Conservation (phyloP, 1,284 basidiomycete genomes). For the Austroboletus rostrupii region DNA sequence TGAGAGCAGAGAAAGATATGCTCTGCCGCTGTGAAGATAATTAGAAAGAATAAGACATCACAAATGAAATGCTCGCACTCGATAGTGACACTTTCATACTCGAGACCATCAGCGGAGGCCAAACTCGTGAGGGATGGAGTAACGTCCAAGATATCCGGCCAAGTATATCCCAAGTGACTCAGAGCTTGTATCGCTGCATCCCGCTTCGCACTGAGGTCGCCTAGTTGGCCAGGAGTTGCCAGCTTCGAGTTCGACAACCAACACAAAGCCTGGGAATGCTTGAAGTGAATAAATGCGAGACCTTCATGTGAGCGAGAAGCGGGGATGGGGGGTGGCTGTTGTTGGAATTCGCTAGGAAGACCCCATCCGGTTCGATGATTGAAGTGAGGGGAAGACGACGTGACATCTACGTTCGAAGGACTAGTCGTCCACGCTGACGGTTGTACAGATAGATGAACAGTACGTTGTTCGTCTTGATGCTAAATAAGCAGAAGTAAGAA, state of each 20-base stretch:
- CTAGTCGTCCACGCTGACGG: slow-evolving; percentile 65
- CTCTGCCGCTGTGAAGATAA: slow-evolving; percentile 43
- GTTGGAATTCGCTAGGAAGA: slow-evolving; percentile 2
- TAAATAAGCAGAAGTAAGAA: slow-evolving; percentile 26
- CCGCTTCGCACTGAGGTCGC: slow-evolving; percentile 8
- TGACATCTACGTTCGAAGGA: slow-evolving; percentile 37
- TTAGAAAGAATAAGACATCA: slow-evolving; percentile 5
- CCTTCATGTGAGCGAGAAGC: slow-evolving; percentile 8
- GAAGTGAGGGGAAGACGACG: slow-evolving; percentile 5
- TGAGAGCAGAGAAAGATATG: slow-evolving; percentile 54
- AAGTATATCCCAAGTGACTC: slow-evolving; percentile 50
- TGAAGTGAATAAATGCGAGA: slow-evolving; percentile 40
- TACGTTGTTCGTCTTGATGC: slow-evolving; percentile 53
- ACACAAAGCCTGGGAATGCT: slow-evolving; percentile 46
- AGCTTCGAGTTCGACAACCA: slow-evolving; percentile 33
- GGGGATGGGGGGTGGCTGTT: neutral
- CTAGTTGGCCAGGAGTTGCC: slow-evolving; percentile 5
- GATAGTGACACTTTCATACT: slow-evolving; percentile 54
- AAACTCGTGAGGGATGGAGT: slow-evolving; percentile 29
- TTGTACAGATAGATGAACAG: slow-evolving; percentile 72
- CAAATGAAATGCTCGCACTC: slow-evolving; percentile 39
- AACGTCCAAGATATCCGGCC: slow-evolving; percentile 62
- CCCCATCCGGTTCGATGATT: neutral
- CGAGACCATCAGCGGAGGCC: slow-evolving; percentile 42
- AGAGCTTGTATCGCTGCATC: slow-evolving; percentile 26